Evolutionary conservation across 2,329 filamentous ascomycete genomes (phyloP).

Genomic region (Cladosporium oxysporum): DNA sequence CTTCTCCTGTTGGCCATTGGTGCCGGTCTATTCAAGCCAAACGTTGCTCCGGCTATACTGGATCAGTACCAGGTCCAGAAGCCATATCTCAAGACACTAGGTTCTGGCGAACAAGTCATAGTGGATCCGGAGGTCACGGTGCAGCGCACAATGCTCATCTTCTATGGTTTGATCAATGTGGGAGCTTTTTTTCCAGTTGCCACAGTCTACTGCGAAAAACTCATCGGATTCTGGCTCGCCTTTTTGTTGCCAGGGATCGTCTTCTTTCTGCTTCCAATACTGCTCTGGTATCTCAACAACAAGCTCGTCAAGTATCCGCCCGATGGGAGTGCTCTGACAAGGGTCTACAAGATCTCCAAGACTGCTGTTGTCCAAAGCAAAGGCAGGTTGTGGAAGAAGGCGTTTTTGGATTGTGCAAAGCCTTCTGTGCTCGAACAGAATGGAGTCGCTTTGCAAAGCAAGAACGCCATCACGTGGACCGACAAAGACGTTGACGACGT

Average conservation of each 20-base stretch:
- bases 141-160: slow-evolving; percentile 57
- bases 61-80: slow-evolving; percentile 46
- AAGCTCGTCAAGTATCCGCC: slow-evolving; percentile 29
- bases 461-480: slow-evolving; percentile 53
- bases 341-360: slow-evolving; percentile 28
- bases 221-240: slow-evolving; percentile 66
- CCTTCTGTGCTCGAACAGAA: slow-evolving; percentile 24
- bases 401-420: slow-evolving; percentile 28
- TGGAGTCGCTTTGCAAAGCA: not conserved
- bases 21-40: slow-evolving; percentile 78
- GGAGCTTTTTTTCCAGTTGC: slow-evolving; percentile 67
- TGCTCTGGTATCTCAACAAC: slow-evolving; percentile 31
- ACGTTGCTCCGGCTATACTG: slow-evolving; percentile 57
- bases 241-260: slow-evolving; percentile 62
- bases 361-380: slow-evolving; percentile 29
- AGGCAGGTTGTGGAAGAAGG: slow-evolving; percentile 27
- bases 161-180: slow-evolving; percentile 72
- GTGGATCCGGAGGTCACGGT: slow-evolving; percentile 50
- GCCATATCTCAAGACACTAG: slow-evolving; percentile 38
- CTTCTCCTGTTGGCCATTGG: slow-evolving; percentile 53
- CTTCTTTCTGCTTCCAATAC: slow-evolving; percentile 52
- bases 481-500: slow-evolving; percentile 72
- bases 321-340: slow-evolving; percentile 27
- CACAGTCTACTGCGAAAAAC: slow-evolving; percentile 66
- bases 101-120: slow-evolving; percentile 48